Conservation (phyloP, 2,329 filamentous ascomycete genomes). For the Alternaria hordeiaustralica region DNA sequence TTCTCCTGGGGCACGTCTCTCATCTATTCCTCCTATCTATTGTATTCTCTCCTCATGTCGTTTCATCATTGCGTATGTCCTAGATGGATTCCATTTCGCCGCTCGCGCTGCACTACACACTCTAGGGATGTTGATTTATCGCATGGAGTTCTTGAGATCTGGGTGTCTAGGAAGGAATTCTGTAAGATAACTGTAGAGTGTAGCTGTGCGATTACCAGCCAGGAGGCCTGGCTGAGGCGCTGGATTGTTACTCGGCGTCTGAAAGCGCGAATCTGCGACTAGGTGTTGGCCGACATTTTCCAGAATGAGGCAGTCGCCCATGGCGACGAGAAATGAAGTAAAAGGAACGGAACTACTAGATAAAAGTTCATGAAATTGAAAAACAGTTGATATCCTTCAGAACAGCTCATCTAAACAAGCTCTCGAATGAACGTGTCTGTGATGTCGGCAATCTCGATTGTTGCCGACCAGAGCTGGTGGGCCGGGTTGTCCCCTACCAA, state of each 20-base stretch:
- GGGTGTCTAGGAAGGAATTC: constrained; percentile 33
- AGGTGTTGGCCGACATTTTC: constrained; percentile 13
- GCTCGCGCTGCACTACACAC: constrained; percentile 41
- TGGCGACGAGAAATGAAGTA: constrained; percentile 14
- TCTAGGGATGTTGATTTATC: constrained; percentile 33
- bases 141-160: constrained; percentile 38
- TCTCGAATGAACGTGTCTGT: not conserved
- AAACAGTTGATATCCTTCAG: constrained; percentile 34
- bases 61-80: constrained; percentile 27
- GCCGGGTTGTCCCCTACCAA: constrained; percentile 18
- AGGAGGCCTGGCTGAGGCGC: constrained; percentile 31
- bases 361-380: constrained; percentile 42
- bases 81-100: constrained; percentile 39
- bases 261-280: constrained; percentile 5
- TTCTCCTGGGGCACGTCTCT: constrained; percentile 35
- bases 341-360: constrained; percentile 26
- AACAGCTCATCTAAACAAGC: not conserved
- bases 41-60: constrained; percentile 24
- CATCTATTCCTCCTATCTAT: constrained; percentile 32
- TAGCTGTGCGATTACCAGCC: constrained; percentile 26
- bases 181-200: constrained; percentile 40
- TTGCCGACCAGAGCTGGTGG: constrained; percentile 1
- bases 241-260: constrained; percentile 39
- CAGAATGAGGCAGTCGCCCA: constrained; percentile 13
- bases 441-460: not conserved